These are phyloP conservation scores for Mycotypha africana DNA, from an alignment of 371 early-diverging fungal species.

Conservation along the genomic window DNA sequence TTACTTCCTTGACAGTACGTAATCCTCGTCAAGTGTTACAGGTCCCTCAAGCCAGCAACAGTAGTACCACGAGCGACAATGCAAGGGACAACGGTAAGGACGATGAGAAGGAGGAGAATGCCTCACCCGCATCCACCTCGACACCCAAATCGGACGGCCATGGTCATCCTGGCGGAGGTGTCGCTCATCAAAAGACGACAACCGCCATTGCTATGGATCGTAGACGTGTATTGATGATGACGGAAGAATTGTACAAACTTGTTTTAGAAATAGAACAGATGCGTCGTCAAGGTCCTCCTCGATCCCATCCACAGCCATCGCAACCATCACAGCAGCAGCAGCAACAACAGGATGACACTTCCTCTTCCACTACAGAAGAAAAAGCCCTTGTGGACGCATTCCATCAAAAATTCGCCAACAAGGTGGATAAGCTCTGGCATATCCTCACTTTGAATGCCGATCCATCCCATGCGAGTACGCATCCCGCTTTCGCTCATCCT, in stretches of 20 bases:
- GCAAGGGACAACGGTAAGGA: too few relatives aligned
- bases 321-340: too few relatives aligned
- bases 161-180: too few relatives aligned
- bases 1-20: constrained; percentile 79
- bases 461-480: too few relatives aligned
- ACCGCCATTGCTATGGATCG: constrained; percentile 24
- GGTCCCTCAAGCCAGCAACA: constrained; percentile 12
- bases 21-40: constrained; percentile 88
- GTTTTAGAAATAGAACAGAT: constrained; percentile 81
- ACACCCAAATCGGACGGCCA: not conserved
- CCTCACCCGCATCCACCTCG: not conserved
- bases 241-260: constrained; percentile 73
- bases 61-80: too few relatives aligned
- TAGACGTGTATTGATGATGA: constrained; percentile 60
- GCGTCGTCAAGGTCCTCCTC: constrained; percentile 61
- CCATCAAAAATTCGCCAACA: constrained; percentile 47
- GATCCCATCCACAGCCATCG: constrained; percentile 9
- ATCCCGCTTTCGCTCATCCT: not conserved
- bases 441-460: constrained; percentile 28
- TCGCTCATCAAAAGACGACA: not conserved
- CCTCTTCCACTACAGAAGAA: constrained; percentile 1
- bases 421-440: constrained; percentile 59
- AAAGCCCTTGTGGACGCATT: constrained; percentile 23
- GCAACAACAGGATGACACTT: too few relatives aligned
- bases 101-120: too few relatives aligned